Evolutionary conservation across 306 rosid genomes (phyloP), one percentile per base, ranked within the genome.

Genomic region (Echinosophora koreensis): DNA sequence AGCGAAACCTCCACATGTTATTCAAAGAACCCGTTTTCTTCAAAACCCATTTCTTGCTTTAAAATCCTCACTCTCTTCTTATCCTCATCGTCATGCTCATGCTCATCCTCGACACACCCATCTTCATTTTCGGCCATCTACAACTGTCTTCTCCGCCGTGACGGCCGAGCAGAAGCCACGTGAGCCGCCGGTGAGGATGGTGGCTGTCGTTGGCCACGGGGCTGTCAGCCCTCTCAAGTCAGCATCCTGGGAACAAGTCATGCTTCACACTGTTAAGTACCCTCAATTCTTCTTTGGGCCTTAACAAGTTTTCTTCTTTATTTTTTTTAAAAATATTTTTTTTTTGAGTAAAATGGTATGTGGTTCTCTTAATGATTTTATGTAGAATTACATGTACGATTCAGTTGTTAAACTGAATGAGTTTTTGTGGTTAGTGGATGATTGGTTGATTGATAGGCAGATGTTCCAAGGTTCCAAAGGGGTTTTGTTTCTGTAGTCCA

Each of bases 221-320:
- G 87, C 86, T 72, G 55, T 81, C 78, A 93, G 96, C 66, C 97
- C 97, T 74, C 78, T 93, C 4, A 90, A 90, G 76, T 62, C 63
- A 54, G 76, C 94, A 2, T 84, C 92, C 5, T 93, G 97, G 96
- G 84, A 87, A 56, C 85, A 90, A 72, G 96, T 93, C 85, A 89
- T 93, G 92, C 91, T 90, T 66, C 97, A 93, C 76, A 86, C 97
- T 8, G 96, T 92, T 69, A 16, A 82, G 87, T 82, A 54, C 49
- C 63, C 76, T 44, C 17, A 52, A 4, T 37, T 37, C 41, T 37
- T 30, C 15, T 3, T 27, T 13, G 0, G n/a, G 2, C 13, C 22
- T 12, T 1, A 47, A 3, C 63, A 7, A 56, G 15, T 7, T 3
- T 5, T 2, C 22, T n/a, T 15, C 41, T 13, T 73, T 34, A 34